A percentile compares a stretch with the other conserved stretches of the same genome.
Evolutionary conservation across 176 grass and related monocot species (phyloP).

Genomic region (Puccinellia tenuiflora): DNA sequence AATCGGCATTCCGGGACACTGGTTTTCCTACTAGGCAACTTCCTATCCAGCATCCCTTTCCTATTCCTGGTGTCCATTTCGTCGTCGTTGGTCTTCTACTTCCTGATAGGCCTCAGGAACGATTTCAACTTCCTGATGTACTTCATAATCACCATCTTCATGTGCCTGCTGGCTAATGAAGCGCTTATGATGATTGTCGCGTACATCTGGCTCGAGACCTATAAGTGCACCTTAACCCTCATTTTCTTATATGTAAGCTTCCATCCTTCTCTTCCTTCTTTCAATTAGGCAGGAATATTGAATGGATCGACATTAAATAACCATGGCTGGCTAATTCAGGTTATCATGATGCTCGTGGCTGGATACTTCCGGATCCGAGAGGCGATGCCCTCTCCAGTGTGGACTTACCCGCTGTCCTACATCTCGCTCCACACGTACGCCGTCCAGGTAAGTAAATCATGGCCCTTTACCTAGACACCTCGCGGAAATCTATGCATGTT

Average conservation of each 20-base stretch:
- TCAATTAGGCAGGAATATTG: not conserved
- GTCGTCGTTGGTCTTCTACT: conserved; percentile 79
- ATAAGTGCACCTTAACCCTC: conserved; percentile 64
- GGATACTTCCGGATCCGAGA: conserved; percentile 74
- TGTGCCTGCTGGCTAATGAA: conserved; percentile 85
- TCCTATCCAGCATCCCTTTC: conserved; percentile 80
- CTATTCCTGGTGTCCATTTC: conserved; percentile 79
- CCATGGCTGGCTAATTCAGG: conserved; percentile 17
- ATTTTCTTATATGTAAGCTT: conserved; percentile 75
- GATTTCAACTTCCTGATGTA: conserved; percentile 91
- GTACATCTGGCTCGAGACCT: conserved; percentile 71
- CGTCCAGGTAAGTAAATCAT: conserved; percentile 44
- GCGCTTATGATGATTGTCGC: conserved; percentile 75
- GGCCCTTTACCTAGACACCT: too few relatives aligned
- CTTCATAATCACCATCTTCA: conserved; percentile 71
- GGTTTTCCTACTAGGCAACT: conserved; percentile 73
- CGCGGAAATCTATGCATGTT: too few relatives aligned
- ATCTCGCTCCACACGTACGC: conserved; percentile 70
- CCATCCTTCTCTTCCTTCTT: not conserved
- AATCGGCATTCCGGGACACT: conserved; percentile 67
- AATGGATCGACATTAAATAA: not conserved
- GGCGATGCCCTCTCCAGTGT: conserved; percentile 50
- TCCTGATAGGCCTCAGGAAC: conserved; percentile 72
- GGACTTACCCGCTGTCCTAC: conserved; percentile 78
- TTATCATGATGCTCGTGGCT: conserved; percentile 86